Conservation (phyloP, 305 asterid genomes). For the Solanum hybrid region DNA sequence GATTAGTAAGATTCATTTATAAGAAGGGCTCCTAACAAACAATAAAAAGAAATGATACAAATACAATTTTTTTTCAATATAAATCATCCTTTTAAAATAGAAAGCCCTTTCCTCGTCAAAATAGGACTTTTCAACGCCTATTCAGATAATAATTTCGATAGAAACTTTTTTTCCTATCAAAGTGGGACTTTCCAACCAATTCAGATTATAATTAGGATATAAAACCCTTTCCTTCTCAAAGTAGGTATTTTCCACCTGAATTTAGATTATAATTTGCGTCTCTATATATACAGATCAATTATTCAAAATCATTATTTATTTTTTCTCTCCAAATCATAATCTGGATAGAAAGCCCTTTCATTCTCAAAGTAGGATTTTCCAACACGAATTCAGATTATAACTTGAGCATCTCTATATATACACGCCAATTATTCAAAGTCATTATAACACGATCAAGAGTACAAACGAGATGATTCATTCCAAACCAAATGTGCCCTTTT, state of each 20-base stretch:
- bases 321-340: background rate
- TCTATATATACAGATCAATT: background rate
- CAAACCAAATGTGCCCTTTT: slow-evolving; percentile 46
- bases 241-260: background rate
- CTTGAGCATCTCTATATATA: background rate
- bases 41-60: background rate
- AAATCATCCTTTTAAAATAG: background rate
- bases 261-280: rapidly evolving
- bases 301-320: no score
- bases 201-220: background rate
- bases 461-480: slow-evolving; percentile 26
- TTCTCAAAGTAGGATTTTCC: background rate
- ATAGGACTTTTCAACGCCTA: background rate
- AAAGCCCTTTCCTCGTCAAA: background rate
- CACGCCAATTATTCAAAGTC: background rate
- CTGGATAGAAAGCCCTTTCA: background rate
- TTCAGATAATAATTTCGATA: no score
- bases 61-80: background rate
- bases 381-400: background rate
- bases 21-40: background rate
- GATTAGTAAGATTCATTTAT: background rate
- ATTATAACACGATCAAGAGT: background rate
- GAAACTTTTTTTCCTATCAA: background rate
- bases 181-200: background rate
- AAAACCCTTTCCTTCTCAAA: background rate